phyloP scores from a whole-genome alignment of 1,284 basidiomycete species.

The Rhodofomes roseus region DNA sequence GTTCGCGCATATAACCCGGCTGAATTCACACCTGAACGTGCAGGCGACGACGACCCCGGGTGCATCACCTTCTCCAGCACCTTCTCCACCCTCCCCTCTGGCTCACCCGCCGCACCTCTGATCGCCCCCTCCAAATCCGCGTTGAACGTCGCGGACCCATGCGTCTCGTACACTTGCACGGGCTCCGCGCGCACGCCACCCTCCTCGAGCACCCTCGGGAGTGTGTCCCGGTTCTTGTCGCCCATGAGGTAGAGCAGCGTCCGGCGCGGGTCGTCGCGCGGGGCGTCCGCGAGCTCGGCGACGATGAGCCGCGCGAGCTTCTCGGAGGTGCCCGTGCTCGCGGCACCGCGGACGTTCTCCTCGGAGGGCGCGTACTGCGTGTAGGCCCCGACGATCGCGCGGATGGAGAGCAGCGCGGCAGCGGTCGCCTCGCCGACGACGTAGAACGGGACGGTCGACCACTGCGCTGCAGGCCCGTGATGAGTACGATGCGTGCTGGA shows the following conservation, averaged over 20 bases:
- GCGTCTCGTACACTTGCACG: slow-evolving; percentile 68
- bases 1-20: too few relatives aligned
- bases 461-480: slow-evolving; percentile 25
- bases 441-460: slow-evolving; percentile 64
- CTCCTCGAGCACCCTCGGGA: slow-evolving; percentile 47
- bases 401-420: slow-evolving; percentile 38
- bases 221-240: slow-evolving; percentile 76
- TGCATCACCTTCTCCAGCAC: not conserved
- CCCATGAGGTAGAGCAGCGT: slow-evolving; percentile 70
- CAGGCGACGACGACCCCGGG: not conserved
- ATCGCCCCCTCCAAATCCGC: slow-evolving; percentile 32
- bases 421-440: slow-evolving; percentile 69
- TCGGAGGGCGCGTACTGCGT: slow-evolving; percentile 28
- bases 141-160: slow-evolving; percentile 49
- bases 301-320: slow-evolving; percentile 64
- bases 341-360: slow-evolving; percentile 46
- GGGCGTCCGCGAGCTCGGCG: slow-evolving; percentile 30
- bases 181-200: slow-evolving; percentile 42
- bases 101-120: not conserved
- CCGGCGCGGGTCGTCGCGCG: slow-evolving; percentile 4
- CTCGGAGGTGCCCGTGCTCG: slow-evolving; percentile 60
- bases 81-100: not conserved
- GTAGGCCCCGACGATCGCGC: slow-evolving; percentile 24
- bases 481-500: not conserved
- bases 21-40: not conserved